Conservation (phyloP, 2,329 filamentous ascomycete genomes). For the Aureobasidium subglaciale region DNA sequence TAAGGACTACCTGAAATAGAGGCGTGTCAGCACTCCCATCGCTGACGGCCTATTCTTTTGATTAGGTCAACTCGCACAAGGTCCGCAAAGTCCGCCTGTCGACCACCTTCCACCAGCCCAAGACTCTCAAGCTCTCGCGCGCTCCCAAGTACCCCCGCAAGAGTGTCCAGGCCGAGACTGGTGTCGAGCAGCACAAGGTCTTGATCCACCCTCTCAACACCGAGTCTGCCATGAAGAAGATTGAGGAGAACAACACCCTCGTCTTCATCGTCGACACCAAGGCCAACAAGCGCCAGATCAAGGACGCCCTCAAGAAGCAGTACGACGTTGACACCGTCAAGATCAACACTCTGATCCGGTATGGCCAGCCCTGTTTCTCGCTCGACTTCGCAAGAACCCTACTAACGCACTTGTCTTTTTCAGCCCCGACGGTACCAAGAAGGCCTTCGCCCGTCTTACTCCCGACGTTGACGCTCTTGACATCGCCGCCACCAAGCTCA, state of each 20-base stretch:
- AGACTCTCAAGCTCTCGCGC: slow-evolving; percentile 88
- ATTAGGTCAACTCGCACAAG: slow-evolving; percentile 70
- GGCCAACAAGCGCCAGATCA: slow-evolving; percentile 99
- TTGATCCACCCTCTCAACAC: slow-evolving; percentile 98
- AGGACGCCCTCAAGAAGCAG: slow-evolving; percentile 95
- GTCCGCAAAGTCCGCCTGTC: slow-evolving; percentile 84
- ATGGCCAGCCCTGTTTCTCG: slow-evolving; percentile 24
- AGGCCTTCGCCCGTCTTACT: slow-evolving; percentile 94
- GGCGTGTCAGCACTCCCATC: slow-evolving; percentile 44
- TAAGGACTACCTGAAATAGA: slow-evolving; percentile 52
- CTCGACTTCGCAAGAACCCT: neutral
- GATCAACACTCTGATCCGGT: slow-evolving; percentile 99
- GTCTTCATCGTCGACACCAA: slow-evolving; percentile 48
- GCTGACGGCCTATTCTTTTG: slow-evolving; percentile 45
- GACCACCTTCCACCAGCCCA: slow-evolving; percentile 95
- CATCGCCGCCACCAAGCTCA: slow-evolving; percentile 98
- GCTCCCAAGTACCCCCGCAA: slow-evolving; percentile 95
- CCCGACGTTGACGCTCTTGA: slow-evolving; percentile 96
- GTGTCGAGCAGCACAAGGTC: slow-evolving; percentile 96
- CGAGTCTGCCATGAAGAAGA: slow-evolving; percentile 99
- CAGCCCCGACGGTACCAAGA: slow-evolving; percentile 95
- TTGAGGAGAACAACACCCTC: slow-evolving; percentile 99
- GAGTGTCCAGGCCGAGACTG: slow-evolving; percentile 80
- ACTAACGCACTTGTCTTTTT: slow-evolving; percentile 15
- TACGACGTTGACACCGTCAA: slow-evolving; percentile 98